phyloP scores from a whole-genome alignment of 805 yeast species.

The Pichia kluyveri region DNA sequence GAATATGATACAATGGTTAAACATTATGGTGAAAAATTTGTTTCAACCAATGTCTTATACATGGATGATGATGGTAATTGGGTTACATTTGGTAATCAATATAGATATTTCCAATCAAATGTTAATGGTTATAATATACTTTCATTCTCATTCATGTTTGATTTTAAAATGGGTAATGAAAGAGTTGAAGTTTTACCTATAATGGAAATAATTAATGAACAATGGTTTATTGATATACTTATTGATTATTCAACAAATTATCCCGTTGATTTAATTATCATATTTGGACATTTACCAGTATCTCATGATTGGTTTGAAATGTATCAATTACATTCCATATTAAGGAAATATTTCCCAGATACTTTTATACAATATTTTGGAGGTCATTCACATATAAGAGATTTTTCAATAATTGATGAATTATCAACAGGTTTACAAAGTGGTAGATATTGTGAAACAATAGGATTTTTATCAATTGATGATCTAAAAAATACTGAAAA shows the following conservation, averaged over 20 bases:
- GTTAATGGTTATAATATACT: constrained; percentile 43
- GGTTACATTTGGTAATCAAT: constrained; percentile 61
- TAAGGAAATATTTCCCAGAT: constrained; percentile 54
- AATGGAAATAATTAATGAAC: constrained; percentile 39
- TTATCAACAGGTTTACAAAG: constrained; percentile 76
- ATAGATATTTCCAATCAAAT: constrained; percentile 56
- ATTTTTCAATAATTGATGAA: constrained; percentile 61
- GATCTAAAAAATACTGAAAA: constrained; percentile 1
- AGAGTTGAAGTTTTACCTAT: constrained; percentile 59
- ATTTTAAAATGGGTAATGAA: constrained; percentile 53
- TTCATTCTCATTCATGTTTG: constrained; percentile 72
- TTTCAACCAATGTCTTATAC: constrained; percentile 66
- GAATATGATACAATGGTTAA: constrained; percentile 58
- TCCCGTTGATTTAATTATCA: constrained; percentile 54
- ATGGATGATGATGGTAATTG: constrained; percentile 32
- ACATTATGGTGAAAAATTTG: constrained; percentile 53
- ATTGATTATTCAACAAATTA: constrained; percentile 22
- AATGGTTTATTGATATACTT: constrained; percentile 55
- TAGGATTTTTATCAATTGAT: constrained; percentile 70
- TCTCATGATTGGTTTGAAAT: constrained; percentile 47
- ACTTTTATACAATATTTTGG: constrained; percentile 79
- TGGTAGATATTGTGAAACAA: constrained; percentile 87
- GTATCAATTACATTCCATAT: constrained; percentile 32
- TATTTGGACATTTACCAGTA: constrained; percentile 78
- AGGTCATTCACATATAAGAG: constrained; percentile 90